These are phyloP conservation scores for Cetradonia linearis DNA, from an alignment of 495 filamentous ascomycete species.

Conservation along the genomic window DNA sequence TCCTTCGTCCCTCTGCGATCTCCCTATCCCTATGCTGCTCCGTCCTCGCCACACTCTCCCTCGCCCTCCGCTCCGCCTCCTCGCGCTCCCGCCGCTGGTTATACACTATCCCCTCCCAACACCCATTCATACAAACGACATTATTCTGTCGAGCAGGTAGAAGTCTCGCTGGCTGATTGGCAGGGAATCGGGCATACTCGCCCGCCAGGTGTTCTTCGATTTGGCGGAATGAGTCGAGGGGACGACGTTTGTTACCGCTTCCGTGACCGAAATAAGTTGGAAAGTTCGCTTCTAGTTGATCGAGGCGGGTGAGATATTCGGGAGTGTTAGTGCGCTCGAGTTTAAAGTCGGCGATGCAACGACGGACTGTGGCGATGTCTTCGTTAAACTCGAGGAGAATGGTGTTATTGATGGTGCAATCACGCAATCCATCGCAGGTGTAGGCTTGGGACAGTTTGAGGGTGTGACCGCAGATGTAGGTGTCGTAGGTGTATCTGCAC, in stretches of 20 bases:
- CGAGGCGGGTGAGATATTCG: background rate
- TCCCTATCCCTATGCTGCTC: background rate
- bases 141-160: background rate
- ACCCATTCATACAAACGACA: background rate
- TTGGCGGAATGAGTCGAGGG: background rate
- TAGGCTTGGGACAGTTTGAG: background rate
- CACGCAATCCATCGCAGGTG: background rate
- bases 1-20: background rate
- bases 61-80: background rate
- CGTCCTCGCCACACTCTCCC: background rate
- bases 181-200: background rate
- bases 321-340: background rate
- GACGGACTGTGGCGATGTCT: background rate
- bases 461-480: background rate
- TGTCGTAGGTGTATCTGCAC: background rate
- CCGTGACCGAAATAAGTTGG: background rate
- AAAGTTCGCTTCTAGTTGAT: background rate
- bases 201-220: background rate
- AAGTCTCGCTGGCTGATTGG: background rate
- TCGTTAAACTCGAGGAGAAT: background rate
- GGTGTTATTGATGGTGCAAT: background rate
- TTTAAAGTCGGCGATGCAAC: background rate
- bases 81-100: background rate
- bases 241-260: background rate
- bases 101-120: background rate